These are phyloP conservation scores for Fusarium guadeloupense DNA, from an alignment of 2,329 filamentous ascomycete species.

Conservation along the genomic window DNA sequence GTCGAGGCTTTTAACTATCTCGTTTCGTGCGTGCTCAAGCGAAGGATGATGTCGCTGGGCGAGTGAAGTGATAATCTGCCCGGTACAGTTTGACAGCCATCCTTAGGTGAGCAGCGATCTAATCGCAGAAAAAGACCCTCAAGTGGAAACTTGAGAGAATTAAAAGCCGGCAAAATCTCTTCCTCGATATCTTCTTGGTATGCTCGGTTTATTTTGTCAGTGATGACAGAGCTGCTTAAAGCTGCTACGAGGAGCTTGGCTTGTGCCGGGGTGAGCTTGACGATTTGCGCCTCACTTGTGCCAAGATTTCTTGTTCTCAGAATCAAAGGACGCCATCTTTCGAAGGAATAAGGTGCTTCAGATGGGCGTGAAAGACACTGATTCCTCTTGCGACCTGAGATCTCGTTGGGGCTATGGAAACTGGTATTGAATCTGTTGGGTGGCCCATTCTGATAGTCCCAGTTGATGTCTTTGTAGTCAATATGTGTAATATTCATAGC, in stretches of 20 bases:
- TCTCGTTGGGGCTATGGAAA: conserved; percentile 4
- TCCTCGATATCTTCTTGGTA: conserved; percentile 30
- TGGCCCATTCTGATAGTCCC: conserved; percentile 3
- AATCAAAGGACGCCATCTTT: conserved; percentile 55
- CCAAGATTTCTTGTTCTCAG: conserved; percentile 46
- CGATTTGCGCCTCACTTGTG: conserved; percentile 39
- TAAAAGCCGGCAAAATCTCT: conserved; percentile 42
- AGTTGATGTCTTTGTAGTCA: conserved; percentile 2
- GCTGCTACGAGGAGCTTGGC: conserved; percentile 44
- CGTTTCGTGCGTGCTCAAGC: conserved; percentile 51
- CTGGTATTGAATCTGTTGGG: conserved; percentile 16
- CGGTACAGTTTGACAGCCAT: conserved; percentile 43
- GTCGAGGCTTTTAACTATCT: conserved; percentile 43
- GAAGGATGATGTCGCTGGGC: conserved; percentile 47
- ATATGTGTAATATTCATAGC: neutral
- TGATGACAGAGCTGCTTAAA: conserved; percentile 43
- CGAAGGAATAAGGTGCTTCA: conserved; percentile 51
- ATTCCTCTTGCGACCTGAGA: neutral
- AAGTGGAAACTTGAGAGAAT: conserved; percentile 42
- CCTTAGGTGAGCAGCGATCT: conserved; percentile 55
- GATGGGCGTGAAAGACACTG: conserved; percentile 7
- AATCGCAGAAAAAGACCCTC: conserved; percentile 55
- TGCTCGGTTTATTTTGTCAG: conserved; percentile 7
- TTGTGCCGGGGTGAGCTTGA: conserved; percentile 44
- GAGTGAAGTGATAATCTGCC: conserved; percentile 44